Evolutionary conservation across 306 rosid genomes (phyloP), one percentile per base, ranked within the genome.

Genomic region (Quercus robur): DNA sequence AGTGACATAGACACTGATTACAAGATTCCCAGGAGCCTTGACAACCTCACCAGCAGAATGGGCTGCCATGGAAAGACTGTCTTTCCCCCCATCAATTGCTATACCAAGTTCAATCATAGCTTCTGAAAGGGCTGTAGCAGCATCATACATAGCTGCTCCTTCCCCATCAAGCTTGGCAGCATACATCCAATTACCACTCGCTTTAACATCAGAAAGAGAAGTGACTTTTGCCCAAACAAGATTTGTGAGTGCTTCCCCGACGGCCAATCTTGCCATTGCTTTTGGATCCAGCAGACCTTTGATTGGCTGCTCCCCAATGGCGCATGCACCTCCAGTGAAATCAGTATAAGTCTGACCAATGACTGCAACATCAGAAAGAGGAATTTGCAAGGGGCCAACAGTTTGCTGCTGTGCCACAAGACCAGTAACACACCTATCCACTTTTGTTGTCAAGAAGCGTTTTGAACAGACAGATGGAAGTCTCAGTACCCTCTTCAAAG

Each of bases 151-250:
- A 21, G 93, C 92, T 56, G 97, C 95, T 69, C 98, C 97, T 86
- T 94, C 98, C 76, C 97, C 98, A 59, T 89, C 95, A 66, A 94
- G 95, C 87, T 94, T 94, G 73, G 98, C 98, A 56, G 97, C 98
- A 62, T 90, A 94, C 97, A 94, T 94, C 98, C 97, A 94, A 78
- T 91, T 91, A 71, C 97, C 98, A 63, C 98, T 94, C 4, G 97
- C 97, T 85, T 91, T 94, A 82, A 94, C 90, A 84, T 94, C 98
- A 78, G 97, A 92, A 41, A 94, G 91, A 52, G 92, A 82, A 79
- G 97, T 89, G 64, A 92, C 88, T 85, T 90, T 89, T 2, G 98
- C 98, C 97, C 98, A 92, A 71, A 94, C 94, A 79, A 94, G 97
- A 84, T 94, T 92, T 77, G 98, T 94, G 44, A 94, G 93, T 57